Conservation (phyloP, 805 yeast genomes). For the Kluyveromyces aestuarii region DNA sequence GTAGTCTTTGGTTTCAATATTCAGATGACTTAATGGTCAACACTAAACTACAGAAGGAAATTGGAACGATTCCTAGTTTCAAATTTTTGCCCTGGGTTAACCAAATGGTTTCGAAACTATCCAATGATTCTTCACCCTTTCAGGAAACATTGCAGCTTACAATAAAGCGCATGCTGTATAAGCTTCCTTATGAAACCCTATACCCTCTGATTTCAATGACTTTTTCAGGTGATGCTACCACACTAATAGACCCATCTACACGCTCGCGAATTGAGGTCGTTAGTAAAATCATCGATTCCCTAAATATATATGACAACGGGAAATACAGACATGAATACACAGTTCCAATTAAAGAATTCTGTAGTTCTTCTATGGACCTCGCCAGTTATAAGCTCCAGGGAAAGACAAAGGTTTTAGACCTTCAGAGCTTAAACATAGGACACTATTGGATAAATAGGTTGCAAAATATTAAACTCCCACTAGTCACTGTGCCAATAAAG, state of each 20-base stretch:
- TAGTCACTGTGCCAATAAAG: constrained; percentile 50
- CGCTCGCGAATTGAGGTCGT: constrained; percentile 46
- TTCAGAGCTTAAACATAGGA: constrained; percentile 33
- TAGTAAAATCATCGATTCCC: constrained; percentile 34
- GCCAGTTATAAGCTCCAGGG: constrained; percentile 35
- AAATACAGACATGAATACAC: constrained; percentile 27
- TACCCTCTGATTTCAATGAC: constrained; percentile 53
- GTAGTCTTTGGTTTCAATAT: constrained; percentile 75
- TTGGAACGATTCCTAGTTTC: constrained; percentile 41
- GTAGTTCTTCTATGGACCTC: constrained; percentile 41
- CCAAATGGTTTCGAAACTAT: constrained; percentile 67
- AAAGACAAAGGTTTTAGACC: constrained; percentile 12
- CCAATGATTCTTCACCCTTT: constrained; percentile 40
- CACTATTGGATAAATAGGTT: constrained; percentile 50
- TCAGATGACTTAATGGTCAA: constrained; percentile 39
- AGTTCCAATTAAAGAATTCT: constrained; percentile 39
- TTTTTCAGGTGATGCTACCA: constrained; percentile 32
- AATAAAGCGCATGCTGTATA: constrained; percentile 37
- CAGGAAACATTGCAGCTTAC: constrained; percentile 45
- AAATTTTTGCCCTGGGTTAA: constrained; percentile 74
- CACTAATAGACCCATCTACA: constrained; percentile 30
- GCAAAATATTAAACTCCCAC: constrained; percentile 43
- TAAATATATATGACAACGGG: constrained; percentile 24
- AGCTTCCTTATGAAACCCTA: constrained; percentile 67
- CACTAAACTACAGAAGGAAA: constrained; percentile 28